Percentiles rank a stretch among this genome's conserved stretches.
Evolutionary conservation across 805 yeast species (phyloP).

Genomic region (Kodamaea hsintzibuensis): DNA sequence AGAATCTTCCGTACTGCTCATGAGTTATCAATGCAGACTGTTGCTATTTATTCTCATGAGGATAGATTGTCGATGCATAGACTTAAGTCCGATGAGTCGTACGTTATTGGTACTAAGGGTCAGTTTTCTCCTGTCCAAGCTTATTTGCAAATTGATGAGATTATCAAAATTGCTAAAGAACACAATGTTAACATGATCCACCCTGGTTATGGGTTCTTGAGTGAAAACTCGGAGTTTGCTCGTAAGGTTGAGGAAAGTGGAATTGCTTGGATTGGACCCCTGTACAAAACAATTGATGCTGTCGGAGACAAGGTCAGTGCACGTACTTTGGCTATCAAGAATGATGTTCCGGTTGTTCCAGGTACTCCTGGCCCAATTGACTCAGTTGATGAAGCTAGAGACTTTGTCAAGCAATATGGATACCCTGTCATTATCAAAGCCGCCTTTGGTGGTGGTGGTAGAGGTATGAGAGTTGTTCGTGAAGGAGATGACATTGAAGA

Average conservation of each 20-base stretch:
- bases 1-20: slow-evolving; percentile 96
- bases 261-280: slow-evolving; percentile 95
- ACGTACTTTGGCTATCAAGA: slow-evolving; percentile 77
- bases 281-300: slow-evolving; percentile 80
- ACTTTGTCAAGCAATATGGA: slow-evolving; percentile 81
- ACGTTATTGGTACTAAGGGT: slow-evolving; percentile 86
- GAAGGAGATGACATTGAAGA: slow-evolving; percentile 93
- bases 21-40: slow-evolving; percentile 95
- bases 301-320: slow-evolving; percentile 98
- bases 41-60: slow-evolving; percentile 95
- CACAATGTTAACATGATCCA: slow-evolving; percentile 42
- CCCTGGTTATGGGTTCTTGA: slow-evolving; percentile 61
- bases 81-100: slow-evolving; percentile 91
- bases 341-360: slow-evolving; percentile 91
- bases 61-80: slow-evolving; percentile 94
- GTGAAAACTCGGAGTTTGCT: slow-evolving; percentile 93
- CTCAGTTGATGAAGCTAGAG: slow-evolving; percentile 70
- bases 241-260: slow-evolving; percentile 87
- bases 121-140: slow-evolving; percentile 95
- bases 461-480: slow-evolving; percentile 99
- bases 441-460: slow-evolving; percentile 99
- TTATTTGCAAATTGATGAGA: slow-evolving; percentile 92
- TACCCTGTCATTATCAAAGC: slow-evolving; percentile 97
- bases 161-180: slow-evolving; percentile 70
- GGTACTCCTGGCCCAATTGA: slow-evolving; percentile 98